Base-by-base conservation (phyloP, 148 eudicot genomes). In the Chenopodium berlandieri region DNA sequence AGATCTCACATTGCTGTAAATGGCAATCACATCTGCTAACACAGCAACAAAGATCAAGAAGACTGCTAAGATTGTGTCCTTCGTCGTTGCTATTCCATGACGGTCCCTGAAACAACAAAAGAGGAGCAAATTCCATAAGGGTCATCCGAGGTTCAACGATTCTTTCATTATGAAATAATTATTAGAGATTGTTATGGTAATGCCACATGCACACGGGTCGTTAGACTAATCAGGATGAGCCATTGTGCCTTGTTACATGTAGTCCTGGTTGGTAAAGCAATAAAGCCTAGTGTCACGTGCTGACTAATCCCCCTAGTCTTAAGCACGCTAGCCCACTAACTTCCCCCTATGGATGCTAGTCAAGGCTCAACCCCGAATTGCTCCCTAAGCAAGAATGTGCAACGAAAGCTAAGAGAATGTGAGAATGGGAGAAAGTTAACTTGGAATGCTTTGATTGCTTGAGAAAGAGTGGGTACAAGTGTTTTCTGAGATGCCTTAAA, bases 1-100 rank as follows among this genome's bases (percentile, higher is more conserved):
- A 44, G 84, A 56, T 54, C 68, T 73, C 1, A 40, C 77, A 79
- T 94, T 91, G 82, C 94, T 94, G 83, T 92, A 94, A 74, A 94
- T 91, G 37, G 98, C 97, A 76, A 91, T 85, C 76, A 82, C 13
- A 73, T 92, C 90, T 23, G 92, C 86, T 52, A 94, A 87, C 20
- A 94, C 91, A 16, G 97, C 98, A 9, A 94, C 88, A 63, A 84
- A 81, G 63, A 94, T 88, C 94, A 94, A 90, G 75, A 84, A 75
- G 76, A 90, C 77, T n/a, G 88, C 85, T 58, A 90, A 79, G 31
- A 90, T 82, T 90, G 86, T 92, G 92, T 94, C 97, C 82, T 68
- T 89, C 68, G 79, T 88, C 9, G 90, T 88, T 31, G 97, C 93
- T 80, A 92, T 88, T 56, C 87, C 88, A 72, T 90, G 83, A 25